A percentile compares a stretch with the other conserved stretches of the same genome.
These are phyloP conservation scores for Colletotrichum truncatum DNA, from an alignment of 2,329 filamentous ascomycete species.

Conservation along the genomic window DNA sequence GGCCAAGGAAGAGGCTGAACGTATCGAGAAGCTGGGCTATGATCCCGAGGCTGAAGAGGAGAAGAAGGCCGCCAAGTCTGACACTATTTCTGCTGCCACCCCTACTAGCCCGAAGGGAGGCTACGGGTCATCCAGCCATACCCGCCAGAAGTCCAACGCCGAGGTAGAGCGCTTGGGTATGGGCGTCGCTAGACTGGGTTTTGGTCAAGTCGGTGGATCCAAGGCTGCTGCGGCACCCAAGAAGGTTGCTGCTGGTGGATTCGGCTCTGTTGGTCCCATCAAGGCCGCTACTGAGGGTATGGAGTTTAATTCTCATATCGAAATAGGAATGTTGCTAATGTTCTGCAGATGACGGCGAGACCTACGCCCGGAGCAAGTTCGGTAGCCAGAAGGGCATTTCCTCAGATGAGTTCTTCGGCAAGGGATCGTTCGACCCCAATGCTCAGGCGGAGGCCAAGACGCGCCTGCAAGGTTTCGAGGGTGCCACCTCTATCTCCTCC, in stretches of 20 bases:
- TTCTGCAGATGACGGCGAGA: slow-evolving; percentile 74
- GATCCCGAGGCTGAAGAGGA: slow-evolving; percentile 87
- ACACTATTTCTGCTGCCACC: slow-evolving; percentile 76
- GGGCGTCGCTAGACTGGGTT: slow-evolving; percentile 85
- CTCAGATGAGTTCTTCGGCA: slow-evolving; percentile 97
- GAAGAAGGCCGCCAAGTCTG: slow-evolving; percentile 54
- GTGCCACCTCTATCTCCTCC: slow-evolving; percentile 89
- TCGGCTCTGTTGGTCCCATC: slow-evolving; percentile 83
- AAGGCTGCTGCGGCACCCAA: slow-evolving; percentile 71
- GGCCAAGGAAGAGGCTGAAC: slow-evolving; percentile 95
- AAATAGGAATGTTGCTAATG: not conserved
- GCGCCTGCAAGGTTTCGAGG: slow-evolving; percentile 91
- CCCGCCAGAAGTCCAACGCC: slow-evolving; percentile 71
- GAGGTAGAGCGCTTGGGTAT: slow-evolving; percentile 92
- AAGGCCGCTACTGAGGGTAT: slow-evolving; percentile 76
- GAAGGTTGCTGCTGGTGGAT: slow-evolving; percentile 76
- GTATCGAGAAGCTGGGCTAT: slow-evolving; percentile 94
- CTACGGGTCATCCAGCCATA: slow-evolving; percentile 69
- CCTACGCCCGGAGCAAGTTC: slow-evolving; percentile 88
- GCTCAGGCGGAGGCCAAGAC: slow-evolving; percentile 87
- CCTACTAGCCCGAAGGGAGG: slow-evolving; percentile 75
- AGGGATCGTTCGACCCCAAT: slow-evolving; percentile 83
- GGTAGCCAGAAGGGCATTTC: slow-evolving; percentile 94
- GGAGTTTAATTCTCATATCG: slow-evolving; percentile 30
- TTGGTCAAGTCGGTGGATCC: slow-evolving; percentile 80